phyloP scores from a whole-genome alignment of 2,329 filamentous ascomycete genomes.

The Talaromyces sp. region DNA sequence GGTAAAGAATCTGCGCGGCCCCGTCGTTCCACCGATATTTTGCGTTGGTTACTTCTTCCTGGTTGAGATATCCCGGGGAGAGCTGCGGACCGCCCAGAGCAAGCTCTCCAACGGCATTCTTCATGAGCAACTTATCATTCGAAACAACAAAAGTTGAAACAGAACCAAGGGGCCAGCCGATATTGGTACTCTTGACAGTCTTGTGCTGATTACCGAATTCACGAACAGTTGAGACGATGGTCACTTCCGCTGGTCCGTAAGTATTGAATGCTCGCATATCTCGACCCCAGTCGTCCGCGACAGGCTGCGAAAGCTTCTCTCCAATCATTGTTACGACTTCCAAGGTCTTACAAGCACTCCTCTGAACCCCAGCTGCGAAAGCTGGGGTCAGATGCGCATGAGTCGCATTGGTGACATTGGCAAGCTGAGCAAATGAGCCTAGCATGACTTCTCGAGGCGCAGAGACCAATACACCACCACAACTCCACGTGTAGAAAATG shows the following conservation, averaged over 20 bases:
- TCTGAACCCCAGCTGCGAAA: slow-evolving; percentile 26
- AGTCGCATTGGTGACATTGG: slow-evolving; percentile 23
- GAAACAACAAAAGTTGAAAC: slow-evolving; percentile 21
- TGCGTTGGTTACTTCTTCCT: background rate
- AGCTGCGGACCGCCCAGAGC: slow-evolving; percentile 3
- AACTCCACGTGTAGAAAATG: slow-evolving; percentile 27
- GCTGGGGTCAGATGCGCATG: slow-evolving; percentile 29
- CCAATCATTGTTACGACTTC: slow-evolving; percentile 32
- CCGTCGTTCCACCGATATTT: slow-evolving; percentile 1
- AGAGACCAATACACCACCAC: slow-evolving; percentile 24
- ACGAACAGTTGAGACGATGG: slow-evolving; percentile 1
- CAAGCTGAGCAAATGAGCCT: slow-evolving; percentile 22
- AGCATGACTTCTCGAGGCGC: slow-evolving; percentile 26
- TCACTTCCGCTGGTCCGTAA: slow-evolving; percentile 20
- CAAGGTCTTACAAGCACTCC: slow-evolving; percentile 24
- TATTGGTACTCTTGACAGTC: slow-evolving; percentile 3
- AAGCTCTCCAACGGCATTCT: slow-evolving; percentile 6
- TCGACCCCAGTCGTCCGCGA: slow-evolving; percentile 35
- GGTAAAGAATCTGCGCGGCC: slow-evolving; percentile 18
- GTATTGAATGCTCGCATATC: slow-evolving; percentile 33
- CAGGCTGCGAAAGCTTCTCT: slow-evolving; percentile 27
- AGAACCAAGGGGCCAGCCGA: slow-evolving; percentile 22
- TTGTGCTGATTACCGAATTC: slow-evolving; percentile 22
- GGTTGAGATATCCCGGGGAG: slow-evolving; percentile 1
- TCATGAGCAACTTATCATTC: background rate